Percentiles rank a stretch among this genome's conserved stretches.
Evolutionary conservation across 768 basidiomycete genomes (phyloP).

Genomic region (Leucosporidium scottii): DNA sequence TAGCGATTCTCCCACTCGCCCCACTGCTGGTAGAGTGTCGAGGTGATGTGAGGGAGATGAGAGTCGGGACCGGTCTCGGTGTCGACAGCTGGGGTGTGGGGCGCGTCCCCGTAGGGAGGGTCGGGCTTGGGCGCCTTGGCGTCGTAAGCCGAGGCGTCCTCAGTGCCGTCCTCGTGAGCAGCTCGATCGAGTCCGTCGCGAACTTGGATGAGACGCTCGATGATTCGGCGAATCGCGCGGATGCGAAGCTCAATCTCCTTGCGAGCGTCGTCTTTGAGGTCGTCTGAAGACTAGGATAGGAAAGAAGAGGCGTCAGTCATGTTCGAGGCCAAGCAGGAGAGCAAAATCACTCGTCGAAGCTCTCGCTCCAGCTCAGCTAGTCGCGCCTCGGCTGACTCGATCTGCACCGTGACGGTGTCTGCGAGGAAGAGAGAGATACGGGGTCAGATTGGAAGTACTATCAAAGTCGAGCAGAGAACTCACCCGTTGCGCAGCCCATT

Average conservation of each 20-base stretch:
- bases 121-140: neutral
- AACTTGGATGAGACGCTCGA: slow-evolving; percentile 18
- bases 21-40: slow-evolving; percentile 52
- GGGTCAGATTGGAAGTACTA: neutral
- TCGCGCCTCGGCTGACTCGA: slow-evolving; percentile 19
- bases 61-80: slow-evolving; percentile 9
- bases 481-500: slow-evolving; percentile 50
- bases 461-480: neutral
- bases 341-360: neutral
- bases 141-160: neutral
- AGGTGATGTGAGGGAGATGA: slow-evolving; percentile 20
- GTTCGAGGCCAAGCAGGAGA: neutral
- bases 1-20: slow-evolving; percentile 82
- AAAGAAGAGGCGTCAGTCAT: neutral
- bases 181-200: slow-evolving; percentile 39
- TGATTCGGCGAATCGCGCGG: slow-evolving; percentile 11
- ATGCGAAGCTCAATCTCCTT: slow-evolving; percentile 22
- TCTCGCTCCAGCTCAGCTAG: slow-evolving; percentile 21
- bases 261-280: neutral
- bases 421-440: neutral
- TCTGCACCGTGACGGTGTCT: slow-evolving; percentile 35
- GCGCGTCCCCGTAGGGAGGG: neutral
- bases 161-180: neutral
- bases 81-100: neutral
- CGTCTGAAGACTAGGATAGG: neutral